These are phyloP conservation scores for Solanum ossicruentum DNA, from an alignment of 257 asterid species.

Conservation along the genomic window DNA sequence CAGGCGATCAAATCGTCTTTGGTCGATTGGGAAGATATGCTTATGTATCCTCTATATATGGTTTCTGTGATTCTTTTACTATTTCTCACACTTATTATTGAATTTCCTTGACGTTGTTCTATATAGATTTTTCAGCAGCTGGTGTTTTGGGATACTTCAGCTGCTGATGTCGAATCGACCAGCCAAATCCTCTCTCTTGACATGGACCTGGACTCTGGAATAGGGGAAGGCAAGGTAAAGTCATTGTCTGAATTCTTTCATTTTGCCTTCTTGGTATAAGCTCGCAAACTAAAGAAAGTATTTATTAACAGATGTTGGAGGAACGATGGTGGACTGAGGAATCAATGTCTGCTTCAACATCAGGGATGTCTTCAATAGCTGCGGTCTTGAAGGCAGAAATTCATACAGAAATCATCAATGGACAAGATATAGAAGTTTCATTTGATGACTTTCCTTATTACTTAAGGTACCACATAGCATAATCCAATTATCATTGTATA, in stretches of 20 bases:
- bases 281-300: neutral
- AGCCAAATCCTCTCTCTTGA: slow-evolving; percentile 40
- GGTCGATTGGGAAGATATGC: slow-evolving; percentile 58
- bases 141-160: slow-evolving; percentile 18
- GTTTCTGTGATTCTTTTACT: slow-evolving; percentile 21
- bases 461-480: slow-evolving; percentile 38
- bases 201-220: slow-evolving; percentile 27
- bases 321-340: slow-evolving; percentile 53
- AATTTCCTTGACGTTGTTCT: slow-evolving; percentile 30
- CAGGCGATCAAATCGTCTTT: slow-evolving; percentile 72
- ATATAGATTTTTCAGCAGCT: slow-evolving; percentile 64
- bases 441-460: slow-evolving; percentile 83
- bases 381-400: slow-evolving; percentile 50
- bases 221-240: slow-evolving; percentile 41
- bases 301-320: slow-evolving; percentile 25
- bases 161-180: slow-evolving; percentile 33
- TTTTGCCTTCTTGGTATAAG: slow-evolving; percentile 1
- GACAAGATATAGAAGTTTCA: slow-evolving; percentile 47
- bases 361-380: slow-evolving; percentile 37
- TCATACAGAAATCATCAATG: slow-evolving; percentile 42
- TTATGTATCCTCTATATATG: slow-evolving; percentile 52
- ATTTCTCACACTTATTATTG: neutral
- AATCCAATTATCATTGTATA: neutral
- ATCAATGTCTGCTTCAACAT: slow-evolving; percentile 29
- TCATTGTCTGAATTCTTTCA: slow-evolving; percentile 1